Base-by-base conservation (phyloP, 2,329 filamentous ascomycete genomes). In the Escovopsis weberi region DNA sequence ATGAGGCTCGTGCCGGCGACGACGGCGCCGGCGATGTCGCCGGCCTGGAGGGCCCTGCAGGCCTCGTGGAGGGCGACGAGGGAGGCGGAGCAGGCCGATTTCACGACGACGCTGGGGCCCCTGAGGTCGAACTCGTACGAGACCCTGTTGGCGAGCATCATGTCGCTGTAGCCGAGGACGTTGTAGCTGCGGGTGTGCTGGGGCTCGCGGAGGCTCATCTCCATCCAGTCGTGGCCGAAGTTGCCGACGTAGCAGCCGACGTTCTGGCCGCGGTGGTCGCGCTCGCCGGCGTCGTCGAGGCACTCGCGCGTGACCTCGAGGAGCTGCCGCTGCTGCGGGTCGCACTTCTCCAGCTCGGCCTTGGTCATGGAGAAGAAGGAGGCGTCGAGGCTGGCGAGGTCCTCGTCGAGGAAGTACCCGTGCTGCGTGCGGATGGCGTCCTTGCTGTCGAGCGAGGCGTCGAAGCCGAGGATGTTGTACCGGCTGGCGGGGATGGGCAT, bases 1-100 rank as follows among this genome's bases (percentile, higher is more conserved):
- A 64, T 55, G 6, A 65, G 37, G 45, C 56, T 64, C 2, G 51
- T 43, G 1, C 59, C 61, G 6, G 47, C 54, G 2, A 64, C 62
- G 18, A 65, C 18, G 8, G 34, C 34, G 34, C 39, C 40, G n/a
- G 33, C 35, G 26, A 33, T 33, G 12, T 42, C 34, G n/a, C 45
- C 45, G n/a, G 36, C n/a, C 11, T 12, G 40, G 19, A 47, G 34
- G 10, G 45, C 43, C 12, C 26, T 23, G 34, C 40, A 47, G 36
- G 45, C 45, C 23, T 37, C 23, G n/a, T 42, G 33, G n/a, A 47
- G 34, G n/a, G 45, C 45, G 11, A 46, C 35, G 8, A 47, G 28
- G 10, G 43, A 43, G 2, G 43, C 32, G 6, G 45, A 45, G n/a
- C 30, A 37, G 3, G 39, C 43, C 8, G 39, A 33, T 26, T 26